Conservation (phyloP, 2,329 filamentous ascomycete species). For the Paradendryphiella salina region DNA sequence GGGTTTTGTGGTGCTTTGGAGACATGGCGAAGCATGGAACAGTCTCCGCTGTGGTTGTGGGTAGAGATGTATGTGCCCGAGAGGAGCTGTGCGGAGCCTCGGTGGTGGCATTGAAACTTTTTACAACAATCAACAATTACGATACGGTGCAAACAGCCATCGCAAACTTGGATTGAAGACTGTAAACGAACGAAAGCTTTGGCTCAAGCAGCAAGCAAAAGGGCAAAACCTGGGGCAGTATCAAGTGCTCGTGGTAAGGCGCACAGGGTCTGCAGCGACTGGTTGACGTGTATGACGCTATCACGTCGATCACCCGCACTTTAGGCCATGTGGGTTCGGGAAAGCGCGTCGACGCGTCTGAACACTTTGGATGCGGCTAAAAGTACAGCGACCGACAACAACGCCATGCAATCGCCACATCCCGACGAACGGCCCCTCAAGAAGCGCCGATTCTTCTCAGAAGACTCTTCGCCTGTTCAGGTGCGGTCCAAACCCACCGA, state of each 20-base stretch:
- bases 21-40: constrained; percentile 30
- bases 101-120: constrained; percentile 34
- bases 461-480: constrained; percentile 49
- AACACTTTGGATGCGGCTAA: constrained; percentile 10
- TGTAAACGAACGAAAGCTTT: neutral
- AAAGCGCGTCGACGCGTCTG: constrained; percentile 42
- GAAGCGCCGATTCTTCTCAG: constrained; percentile 65
- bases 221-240: neutral
- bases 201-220: neutral
- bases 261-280: constrained; percentile 17
- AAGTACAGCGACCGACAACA: constrained; percentile 4
- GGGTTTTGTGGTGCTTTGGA: constrained; percentile 25
- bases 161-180: neutral
- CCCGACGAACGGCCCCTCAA: constrained; percentile 61
- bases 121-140: neutral
- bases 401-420: constrained; percentile 46
- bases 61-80: constrained; percentile 19
- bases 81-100: constrained; percentile 24
- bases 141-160: constrained; percentile 10
- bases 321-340: constrained; percentile 29
- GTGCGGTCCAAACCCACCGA: constrained; percentile 23
- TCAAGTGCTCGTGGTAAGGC: constrained; percentile 10
- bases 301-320: constrained; percentile 26
- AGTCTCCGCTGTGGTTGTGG: constrained; percentile 16
- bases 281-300: constrained; percentile 33